These are phyloP conservation scores for Phytophthora sansomeana DNA, from an alignment of 352 stramenopile genomes.

Conservation along the genomic window DNA sequence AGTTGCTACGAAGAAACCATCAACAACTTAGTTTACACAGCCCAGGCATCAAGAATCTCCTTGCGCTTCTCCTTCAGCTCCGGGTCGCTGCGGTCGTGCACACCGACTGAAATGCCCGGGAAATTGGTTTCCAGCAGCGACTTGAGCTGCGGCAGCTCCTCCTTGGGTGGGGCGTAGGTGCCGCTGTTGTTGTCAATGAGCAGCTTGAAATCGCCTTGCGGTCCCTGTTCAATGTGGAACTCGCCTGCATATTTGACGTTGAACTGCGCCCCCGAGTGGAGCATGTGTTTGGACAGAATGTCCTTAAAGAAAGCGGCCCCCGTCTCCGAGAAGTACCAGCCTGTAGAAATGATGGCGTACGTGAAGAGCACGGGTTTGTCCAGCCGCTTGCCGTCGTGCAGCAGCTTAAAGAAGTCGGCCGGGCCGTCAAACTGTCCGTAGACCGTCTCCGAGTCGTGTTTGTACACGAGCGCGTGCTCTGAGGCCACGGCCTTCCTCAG, in stretches of 20 bases:
- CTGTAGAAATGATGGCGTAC: constrained; percentile 41
- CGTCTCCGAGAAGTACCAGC: constrained; percentile 52
- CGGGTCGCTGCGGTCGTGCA: constrained; percentile 26
- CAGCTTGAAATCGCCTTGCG: constrained; percentile 27
- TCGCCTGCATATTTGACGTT: constrained; percentile 44
- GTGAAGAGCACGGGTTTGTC: constrained; percentile 47
- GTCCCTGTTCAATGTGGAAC: constrained; percentile 37
- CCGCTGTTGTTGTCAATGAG: constrained; percentile 53
- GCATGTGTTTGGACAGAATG: constrained; percentile 52
- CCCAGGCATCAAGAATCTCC: constrained; percentile 40
- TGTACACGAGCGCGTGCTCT: constrained; percentile 43
- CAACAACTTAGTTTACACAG: constrained; percentile 2
- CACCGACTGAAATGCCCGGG: constrained; percentile 34
- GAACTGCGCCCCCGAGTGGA: constrained; percentile 37
- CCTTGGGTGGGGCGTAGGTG: constrained; percentile 41
- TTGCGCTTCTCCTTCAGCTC: constrained; percentile 34
- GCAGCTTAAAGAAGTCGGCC: constrained; percentile 41
- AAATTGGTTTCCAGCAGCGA: constrained; percentile 41
- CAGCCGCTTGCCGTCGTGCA: constrained; percentile 30
- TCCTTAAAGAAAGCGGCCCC: constrained; percentile 48
- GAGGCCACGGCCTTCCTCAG: constrained; percentile 28
- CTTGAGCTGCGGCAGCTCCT: constrained; percentile 37
- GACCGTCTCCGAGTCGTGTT: constrained; percentile 24
- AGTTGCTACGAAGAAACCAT: no score
- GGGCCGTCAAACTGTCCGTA: constrained; percentile 22